phyloP scores from a whole-genome alignment of 2,329 filamentous ascomycete genomes.

The Leptodontidium sp. region DNA sequence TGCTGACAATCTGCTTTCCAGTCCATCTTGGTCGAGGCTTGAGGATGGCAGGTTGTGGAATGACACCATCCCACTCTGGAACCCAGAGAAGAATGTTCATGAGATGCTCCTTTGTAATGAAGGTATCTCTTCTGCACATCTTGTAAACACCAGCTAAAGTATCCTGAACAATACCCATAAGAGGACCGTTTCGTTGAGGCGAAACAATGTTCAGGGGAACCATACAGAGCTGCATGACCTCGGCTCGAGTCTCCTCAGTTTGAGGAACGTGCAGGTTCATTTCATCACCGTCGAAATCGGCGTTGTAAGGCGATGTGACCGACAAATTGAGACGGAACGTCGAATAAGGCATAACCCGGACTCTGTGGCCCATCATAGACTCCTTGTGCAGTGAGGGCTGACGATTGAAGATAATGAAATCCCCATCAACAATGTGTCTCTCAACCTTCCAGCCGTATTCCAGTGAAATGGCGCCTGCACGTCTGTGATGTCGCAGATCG shows the following conservation, averaged over 20 bases:
- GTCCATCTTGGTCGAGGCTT: constrained; percentile 96
- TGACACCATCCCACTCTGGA: constrained; percentile 94
- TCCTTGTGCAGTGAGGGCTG: constrained; percentile 99
- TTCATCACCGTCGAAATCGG: constrained; percentile 99
- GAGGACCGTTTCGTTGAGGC: constrained; percentile 91
- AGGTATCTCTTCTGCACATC: constrained; percentile 90
- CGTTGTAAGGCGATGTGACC: constrained; percentile 98
- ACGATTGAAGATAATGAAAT: constrained; percentile 99
- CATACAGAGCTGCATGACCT: constrained; percentile 93
- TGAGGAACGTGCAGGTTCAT: constrained; percentile 99
- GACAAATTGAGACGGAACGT: constrained; percentile 98
- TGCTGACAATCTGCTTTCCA: constrained; percentile 95
- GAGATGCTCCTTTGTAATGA: constrained; percentile 87
- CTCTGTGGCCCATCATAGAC: constrained; percentile 99
- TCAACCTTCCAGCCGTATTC: constrained; percentile 99
- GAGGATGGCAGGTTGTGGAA: constrained; percentile 91
- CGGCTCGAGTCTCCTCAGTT: constrained; percentile 93
- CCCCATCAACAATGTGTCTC: constrained; percentile 92
- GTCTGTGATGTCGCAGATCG: constrained; percentile 91
- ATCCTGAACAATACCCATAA: constrained; percentile 99
- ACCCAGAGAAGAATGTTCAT: constrained; percentile 99
- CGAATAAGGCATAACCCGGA: constrained; percentile 98
- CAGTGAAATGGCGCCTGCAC: constrained; percentile 80
- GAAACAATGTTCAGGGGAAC: constrained; percentile 99
- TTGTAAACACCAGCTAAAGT: constrained; percentile 97